A percentile compares a stretch with the other conserved stretches of the same genome.
Evolutionary conservation across 768 basidiomycete species (phyloP).

Genomic region (Rhodocollybia butyracea): DNA sequence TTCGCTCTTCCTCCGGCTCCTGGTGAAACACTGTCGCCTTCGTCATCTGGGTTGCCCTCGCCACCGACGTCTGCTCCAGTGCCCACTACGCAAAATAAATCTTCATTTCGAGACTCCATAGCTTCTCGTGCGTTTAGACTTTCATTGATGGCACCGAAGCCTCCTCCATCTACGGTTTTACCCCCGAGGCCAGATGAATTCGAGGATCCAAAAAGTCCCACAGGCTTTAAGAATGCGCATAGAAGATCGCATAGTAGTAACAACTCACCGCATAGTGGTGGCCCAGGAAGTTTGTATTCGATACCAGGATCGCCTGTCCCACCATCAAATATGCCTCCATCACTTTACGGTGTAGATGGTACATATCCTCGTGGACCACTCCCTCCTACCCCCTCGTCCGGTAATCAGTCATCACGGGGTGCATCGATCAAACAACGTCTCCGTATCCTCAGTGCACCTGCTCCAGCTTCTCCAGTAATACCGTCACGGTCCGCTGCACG

Average conservation of each 20-base stretch:
- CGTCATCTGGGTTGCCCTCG: constrained; percentile 21
- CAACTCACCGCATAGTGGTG: constrained; percentile 18
- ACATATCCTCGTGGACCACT: constrained; percentile 27
- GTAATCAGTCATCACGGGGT: constrained; percentile 22
- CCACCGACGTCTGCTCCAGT: constrained; percentile 16
- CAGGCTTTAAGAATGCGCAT: background rate
- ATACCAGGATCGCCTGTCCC: constrained; percentile 47
- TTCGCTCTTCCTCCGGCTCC: constrained; percentile 71
- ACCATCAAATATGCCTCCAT: constrained; percentile 30
- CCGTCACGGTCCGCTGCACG: constrained; percentile 20
- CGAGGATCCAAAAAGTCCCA: constrained; percentile 1
- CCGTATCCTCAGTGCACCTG: constrained; percentile 64
- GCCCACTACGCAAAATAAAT: constrained; percentile 25
- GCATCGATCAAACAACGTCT: constrained; percentile 60
- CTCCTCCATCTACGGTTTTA: constrained; percentile 55
- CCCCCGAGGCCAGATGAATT: constrained; percentile 69
- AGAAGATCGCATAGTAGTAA: constrained; percentile 5
- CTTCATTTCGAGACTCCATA: constrained; percentile 54
- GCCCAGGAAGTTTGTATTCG: constrained; percentile 26
- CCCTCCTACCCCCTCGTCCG: constrained; percentile 33
- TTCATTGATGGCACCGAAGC: constrained; percentile 60
- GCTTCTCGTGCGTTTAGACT: constrained; percentile 54
- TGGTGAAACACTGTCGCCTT: constrained; percentile 25
- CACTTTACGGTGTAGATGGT: too few relatives aligned
- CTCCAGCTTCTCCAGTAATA: constrained; percentile 26